Conservation (phyloP, 257 asterid genomes). For the Primulina huaijiensis region DNA sequence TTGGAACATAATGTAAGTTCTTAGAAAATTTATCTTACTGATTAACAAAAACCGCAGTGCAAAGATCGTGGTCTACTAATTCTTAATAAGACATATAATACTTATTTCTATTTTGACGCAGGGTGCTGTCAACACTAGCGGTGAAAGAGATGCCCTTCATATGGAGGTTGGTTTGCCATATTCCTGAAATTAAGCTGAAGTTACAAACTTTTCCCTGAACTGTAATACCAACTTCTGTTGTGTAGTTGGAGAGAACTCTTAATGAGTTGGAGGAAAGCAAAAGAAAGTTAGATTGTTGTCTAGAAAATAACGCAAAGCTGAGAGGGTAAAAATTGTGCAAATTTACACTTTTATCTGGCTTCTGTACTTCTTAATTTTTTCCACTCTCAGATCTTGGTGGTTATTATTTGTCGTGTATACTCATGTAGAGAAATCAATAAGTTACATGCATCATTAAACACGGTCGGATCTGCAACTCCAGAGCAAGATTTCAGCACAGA, state of each 20-base stretch:
- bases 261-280: slow-evolving; percentile 66
- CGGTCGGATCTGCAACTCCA: slow-evolving; percentile 29
- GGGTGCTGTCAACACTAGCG: slow-evolving; percentile 35
- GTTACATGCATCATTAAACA: slow-evolving; percentile 40
- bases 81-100: slow-evolving; percentile 22
- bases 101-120: slow-evolving; percentile 33
- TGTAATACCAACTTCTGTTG: slow-evolving; percentile 21
- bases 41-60: not conserved
- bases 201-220: slow-evolving; percentile 6
- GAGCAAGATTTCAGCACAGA: slow-evolving; percentile 49
- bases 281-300: slow-evolving; percentile 49
- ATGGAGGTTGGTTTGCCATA: slow-evolving; percentile 52
- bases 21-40: no score
- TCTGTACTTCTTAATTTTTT: slow-evolving; percentile 13
- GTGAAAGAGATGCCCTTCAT: slow-evolving; percentile 43
- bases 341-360: slow-evolving; percentile 15
- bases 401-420: slow-evolving; percentile 19
- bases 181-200: slow-evolving; percentile 18
- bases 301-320: slow-evolving; percentile 72
- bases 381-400: slow-evolving; percentile 10
- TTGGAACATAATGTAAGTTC: slow-evolving; percentile 36
- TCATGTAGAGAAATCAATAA: slow-evolving; percentile 63
- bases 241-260: slow-evolving; percentile 64
- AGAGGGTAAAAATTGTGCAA: slow-evolving; percentile 42
- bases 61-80: not conserved